These are phyloP conservation scores for Nakazawaea pomicola DNA, from an alignment of 805 yeast genomes.

Conservation along the genomic window DNA sequence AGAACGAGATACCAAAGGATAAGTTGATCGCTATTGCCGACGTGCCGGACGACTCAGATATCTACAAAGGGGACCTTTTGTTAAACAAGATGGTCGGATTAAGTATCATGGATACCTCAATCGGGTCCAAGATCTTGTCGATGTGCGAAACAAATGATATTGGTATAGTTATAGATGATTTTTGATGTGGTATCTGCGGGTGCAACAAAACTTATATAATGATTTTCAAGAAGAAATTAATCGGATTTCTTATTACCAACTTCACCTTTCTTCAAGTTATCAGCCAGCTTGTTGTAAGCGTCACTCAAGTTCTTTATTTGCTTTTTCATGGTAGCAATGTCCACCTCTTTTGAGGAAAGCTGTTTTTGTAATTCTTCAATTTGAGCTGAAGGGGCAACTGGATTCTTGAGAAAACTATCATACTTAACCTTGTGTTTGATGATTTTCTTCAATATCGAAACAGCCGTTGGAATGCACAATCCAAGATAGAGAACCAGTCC, in stretches of 20 bases:
- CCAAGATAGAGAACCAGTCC: slow-evolving; percentile 49
- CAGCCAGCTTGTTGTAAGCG: slow-evolving; percentile 35
- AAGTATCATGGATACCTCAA: slow-evolving; percentile 57
- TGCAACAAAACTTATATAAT: too few relatives aligned
- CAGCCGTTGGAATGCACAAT: slow-evolving; percentile 39
- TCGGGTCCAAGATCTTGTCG: slow-evolving; percentile 39
- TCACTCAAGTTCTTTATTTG: slow-evolving; percentile 37
- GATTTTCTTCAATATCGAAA: slow-evolving; percentile 37
- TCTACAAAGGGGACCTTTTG: slow-evolving; percentile 25
- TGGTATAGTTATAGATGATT: slow-evolving; percentile 29
- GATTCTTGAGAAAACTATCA: slow-evolving; percentile 16
- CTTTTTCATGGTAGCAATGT: slow-evolving; percentile 36
- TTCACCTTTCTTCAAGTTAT: slow-evolving; percentile 4
- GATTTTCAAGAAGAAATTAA: not conserved
- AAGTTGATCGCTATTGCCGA: slow-evolving; percentile 28
- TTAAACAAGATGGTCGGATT: slow-evolving; percentile 57
- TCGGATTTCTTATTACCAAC: slow-evolving; percentile 10
- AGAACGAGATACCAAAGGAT: slow-evolving; percentile 30
- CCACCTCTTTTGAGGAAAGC: slow-evolving; percentile 30
- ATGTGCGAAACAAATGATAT: slow-evolving; percentile 20
- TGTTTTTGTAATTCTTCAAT: slow-evolving; percentile 30
- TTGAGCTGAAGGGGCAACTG: slow-evolving; percentile 23
- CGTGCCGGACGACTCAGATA: slow-evolving; percentile 14
- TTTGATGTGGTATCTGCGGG: too few relatives aligned
- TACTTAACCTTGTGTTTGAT: slow-evolving; percentile 30